Conservation (phyloP, 345 rosid species). For the Citrus unshiu region DNA sequence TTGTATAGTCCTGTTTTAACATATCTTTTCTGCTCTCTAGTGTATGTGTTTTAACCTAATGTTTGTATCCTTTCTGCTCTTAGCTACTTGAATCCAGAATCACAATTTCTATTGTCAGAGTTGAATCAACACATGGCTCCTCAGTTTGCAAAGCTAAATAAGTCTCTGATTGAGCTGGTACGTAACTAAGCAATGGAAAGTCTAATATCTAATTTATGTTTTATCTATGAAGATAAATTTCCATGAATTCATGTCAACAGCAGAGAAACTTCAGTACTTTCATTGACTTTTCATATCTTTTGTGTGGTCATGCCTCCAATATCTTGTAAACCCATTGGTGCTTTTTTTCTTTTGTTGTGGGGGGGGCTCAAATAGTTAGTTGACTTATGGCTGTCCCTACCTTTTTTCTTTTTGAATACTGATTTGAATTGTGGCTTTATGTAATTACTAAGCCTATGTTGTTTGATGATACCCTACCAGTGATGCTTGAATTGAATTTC, state of each 20-base stretch:
- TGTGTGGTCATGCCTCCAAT: background rate
- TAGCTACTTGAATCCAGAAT: conserved; percentile 84
- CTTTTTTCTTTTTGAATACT: background rate
- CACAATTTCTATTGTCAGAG: conserved; percentile 63
- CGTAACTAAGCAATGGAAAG: background rate
- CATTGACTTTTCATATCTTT: background rate
- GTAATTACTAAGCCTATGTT: background rate
- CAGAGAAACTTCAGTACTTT: background rate
- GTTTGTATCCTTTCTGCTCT: conserved; percentile 8
- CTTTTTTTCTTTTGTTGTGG: no score
- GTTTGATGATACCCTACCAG: background rate
- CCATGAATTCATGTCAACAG: background rate
- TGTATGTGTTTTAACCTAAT: conserved; percentile 4
- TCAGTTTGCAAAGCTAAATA: conserved; percentile 70
- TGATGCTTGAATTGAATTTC: background rate
- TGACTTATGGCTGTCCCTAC: background rate
- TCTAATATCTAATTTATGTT: background rate
- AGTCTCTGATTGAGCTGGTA: conserved; percentile 33
- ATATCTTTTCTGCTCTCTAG: background rate
- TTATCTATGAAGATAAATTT: background rate
- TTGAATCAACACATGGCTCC: conserved; percentile 78
- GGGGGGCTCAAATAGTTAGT: background rate
- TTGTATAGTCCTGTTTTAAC: background rate
- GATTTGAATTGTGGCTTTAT: background rate
- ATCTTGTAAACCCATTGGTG: background rate